Evolutionary conservation across 2,329 filamentous ascomycete genomes (phyloP).

Genomic region (Ramularia endophylla): DNA sequence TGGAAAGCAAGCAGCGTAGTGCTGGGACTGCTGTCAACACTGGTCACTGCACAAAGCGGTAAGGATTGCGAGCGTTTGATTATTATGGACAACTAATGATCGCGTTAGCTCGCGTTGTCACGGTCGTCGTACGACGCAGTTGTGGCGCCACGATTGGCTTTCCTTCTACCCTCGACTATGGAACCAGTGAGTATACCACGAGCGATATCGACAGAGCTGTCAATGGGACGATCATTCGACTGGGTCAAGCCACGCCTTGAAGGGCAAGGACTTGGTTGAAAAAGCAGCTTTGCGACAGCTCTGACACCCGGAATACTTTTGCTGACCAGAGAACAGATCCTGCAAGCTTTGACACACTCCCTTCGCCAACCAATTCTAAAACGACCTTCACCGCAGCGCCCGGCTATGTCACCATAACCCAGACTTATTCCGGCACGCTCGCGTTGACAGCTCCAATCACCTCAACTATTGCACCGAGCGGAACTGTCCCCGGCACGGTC

Average conservation of each 20-base stretch:
- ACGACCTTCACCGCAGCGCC: too few species aligned
- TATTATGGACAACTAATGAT: slow-evolving; percentile 1
- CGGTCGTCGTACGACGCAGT: slow-evolving; percentile 10
- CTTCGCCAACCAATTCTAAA: too few species aligned
- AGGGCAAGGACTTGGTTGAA: too few species aligned
- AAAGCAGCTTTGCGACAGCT: too few species aligned
- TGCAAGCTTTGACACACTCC: background rate
- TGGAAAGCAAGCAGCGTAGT: slow-evolving; percentile 1
- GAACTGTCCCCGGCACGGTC: slow-evolving; percentile 10
- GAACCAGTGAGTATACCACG: background rate
- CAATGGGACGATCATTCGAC: too few species aligned
- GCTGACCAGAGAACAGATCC: background rate
- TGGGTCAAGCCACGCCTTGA: too few species aligned
- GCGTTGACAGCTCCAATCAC: slow-evolving; percentile 7
- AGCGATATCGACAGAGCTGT: too few species aligned
- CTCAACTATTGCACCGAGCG: slow-evolving; percentile 11
- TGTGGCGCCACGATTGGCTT: slow-evolving; percentile 10
- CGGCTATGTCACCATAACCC: slow-evolving; percentile 3
- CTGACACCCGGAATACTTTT: background rate
- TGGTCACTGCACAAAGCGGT: slow-evolving; percentile 1
- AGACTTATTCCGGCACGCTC: slow-evolving; percentile 4
- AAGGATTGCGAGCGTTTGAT: slow-evolving; percentile 1
- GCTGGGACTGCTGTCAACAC: slow-evolving; percentile 1
- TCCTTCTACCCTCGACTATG: slow-evolving; percentile 10
- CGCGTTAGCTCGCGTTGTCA: slow-evolving; percentile 11